Base-by-base conservation (phyloP, 768 basidiomycete genomes). In the Clitopilus passeckerianus region DNA sequence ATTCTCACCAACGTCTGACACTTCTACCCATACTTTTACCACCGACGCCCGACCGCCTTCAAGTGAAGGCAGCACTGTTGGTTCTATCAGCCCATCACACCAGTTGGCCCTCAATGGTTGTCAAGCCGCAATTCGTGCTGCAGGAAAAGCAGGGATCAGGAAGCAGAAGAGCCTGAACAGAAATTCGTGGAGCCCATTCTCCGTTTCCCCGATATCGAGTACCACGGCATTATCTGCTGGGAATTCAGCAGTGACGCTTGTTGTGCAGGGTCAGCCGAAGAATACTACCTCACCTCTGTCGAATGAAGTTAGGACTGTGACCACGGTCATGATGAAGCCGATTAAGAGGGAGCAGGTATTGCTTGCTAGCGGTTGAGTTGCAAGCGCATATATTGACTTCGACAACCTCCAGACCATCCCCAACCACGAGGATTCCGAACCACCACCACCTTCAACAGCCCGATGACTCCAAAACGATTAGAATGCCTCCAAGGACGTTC, bases 91-190 rank as follows among this genome's bases (percentile, higher is more conserved):
- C 50, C 58, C 64, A 23, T 59, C 67, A 8, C 64, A 30, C 27
- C 27, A 61, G 50, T 54, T 58, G 34, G 55, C 63, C 30, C 59
- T 57, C 3, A 41, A 59, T 27, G 58, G 57, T 14, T 53, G 53
- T 23, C 61, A 55, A 56, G 58, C 57, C 20, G 81, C 80, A 34
- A 82, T 84, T 53, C 78, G 82, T 20, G 81, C 81, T 1, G 84
- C 83, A 10, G 80, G 80, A 54, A 77, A 76, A 67, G 71, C 79
- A 16, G 80, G 82, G 53, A 76, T 76, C 56, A 71, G 76, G 33
- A 77, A 76, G 67, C 77, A 77, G 63, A 75, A 74, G 60, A 79
- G 74, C 62, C 72, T 78, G 62, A 77, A 81, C 61, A 74, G 82
- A 44, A 77, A 77, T 58, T 84, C 82, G 54, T 84, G 82, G 82